Evolutionary conservation across 2,329 filamentous ascomycete species (phyloP).

Genomic region (Leptographium lundbergii): DNA sequence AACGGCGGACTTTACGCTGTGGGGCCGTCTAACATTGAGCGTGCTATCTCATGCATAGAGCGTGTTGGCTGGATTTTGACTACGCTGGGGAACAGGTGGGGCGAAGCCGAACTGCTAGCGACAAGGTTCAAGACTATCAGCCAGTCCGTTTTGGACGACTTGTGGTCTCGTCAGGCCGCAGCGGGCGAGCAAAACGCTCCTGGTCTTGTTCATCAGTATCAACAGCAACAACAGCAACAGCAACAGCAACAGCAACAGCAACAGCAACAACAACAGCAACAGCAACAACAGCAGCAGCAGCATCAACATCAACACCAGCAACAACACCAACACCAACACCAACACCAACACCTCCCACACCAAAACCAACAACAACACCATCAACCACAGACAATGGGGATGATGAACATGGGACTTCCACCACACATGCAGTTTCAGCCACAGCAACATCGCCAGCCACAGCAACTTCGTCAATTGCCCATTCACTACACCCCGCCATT

Average conservation of each 20-base stretch:
- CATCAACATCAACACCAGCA: too few relatives aligned
- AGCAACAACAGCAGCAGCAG: too few relatives aligned
- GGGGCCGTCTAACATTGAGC: slow-evolving; percentile 33
- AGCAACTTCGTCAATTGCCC: background rate
- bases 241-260: too few relatives aligned
- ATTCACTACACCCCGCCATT: background rate
- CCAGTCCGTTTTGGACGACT: slow-evolving; percentile 27
- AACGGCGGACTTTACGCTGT: slow-evolving; percentile 10
- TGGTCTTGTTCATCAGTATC: background rate
- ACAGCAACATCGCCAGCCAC: slow-evolving; percentile 5
- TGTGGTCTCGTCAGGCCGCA: slow-evolving; percentile 25
- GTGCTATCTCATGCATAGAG: slow-evolving; percentile 43
- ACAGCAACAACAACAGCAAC: too few relatives aligned
- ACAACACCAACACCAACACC: too few relatives aligned
- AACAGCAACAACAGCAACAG: background rate
- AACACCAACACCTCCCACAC: too few relatives aligned
- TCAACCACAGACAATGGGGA: background rate
- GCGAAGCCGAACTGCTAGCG: slow-evolving; percentile 39
- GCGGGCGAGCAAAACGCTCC: background rate
- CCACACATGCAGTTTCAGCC: slow-evolving; percentile 5
- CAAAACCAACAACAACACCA: background rate
- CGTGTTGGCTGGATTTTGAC: slow-evolving; percentile 39
- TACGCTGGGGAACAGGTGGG: slow-evolving; percentile 48
- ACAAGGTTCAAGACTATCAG: slow-evolving; percentile 40
- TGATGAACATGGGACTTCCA: background rate